phyloP scores from a whole-genome alignment of 1,284 basidiomycete genomes.

The Pseudozyma sp. region DNA sequence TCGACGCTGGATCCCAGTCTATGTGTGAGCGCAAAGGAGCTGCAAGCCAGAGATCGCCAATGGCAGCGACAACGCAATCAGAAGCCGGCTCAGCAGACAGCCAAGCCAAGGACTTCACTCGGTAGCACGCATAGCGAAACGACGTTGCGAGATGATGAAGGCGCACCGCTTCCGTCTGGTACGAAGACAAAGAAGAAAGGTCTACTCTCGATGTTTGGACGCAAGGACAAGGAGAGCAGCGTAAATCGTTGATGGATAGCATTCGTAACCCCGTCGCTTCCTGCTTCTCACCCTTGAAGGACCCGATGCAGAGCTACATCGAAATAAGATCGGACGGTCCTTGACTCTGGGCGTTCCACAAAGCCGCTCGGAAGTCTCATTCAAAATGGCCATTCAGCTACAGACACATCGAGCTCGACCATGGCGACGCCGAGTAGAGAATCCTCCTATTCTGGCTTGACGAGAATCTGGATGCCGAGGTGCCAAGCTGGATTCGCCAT shows the following conservation, averaged over 20 bases:
- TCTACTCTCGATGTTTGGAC: neutral
- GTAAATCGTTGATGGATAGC: too few species aligned
- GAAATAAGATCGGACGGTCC: neutral
- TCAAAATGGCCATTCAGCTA: too few species aligned
- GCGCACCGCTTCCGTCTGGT: neutral
- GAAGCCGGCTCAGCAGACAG: neutral
- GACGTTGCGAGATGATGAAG: slow-evolving; percentile 2
- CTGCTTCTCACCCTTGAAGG: neutral
- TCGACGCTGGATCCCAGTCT: slow-evolving; percentile 36
- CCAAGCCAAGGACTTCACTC: neutral
- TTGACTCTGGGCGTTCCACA: too few species aligned
- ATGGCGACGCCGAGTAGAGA: neutral
- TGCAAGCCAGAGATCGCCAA: slow-evolving; percentile 25
- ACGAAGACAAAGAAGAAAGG: neutral
- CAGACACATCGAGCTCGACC: too few species aligned
- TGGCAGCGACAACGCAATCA: slow-evolving; percentile 22
- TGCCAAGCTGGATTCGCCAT: neutral
- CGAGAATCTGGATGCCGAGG: slow-evolving; percentile 6
- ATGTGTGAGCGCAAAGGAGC: slow-evolving; percentile 39
- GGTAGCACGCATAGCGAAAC: neutral
- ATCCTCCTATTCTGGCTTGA: too few species aligned
- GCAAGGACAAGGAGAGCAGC: slow-evolving; percentile 5
- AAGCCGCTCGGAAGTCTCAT: too few species aligned
- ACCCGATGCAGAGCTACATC: neutral
- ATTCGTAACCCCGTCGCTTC: too few species aligned